Conservation (phyloP, 73 alveolate genomes). For the Paramecium sonneborni region DNA sequence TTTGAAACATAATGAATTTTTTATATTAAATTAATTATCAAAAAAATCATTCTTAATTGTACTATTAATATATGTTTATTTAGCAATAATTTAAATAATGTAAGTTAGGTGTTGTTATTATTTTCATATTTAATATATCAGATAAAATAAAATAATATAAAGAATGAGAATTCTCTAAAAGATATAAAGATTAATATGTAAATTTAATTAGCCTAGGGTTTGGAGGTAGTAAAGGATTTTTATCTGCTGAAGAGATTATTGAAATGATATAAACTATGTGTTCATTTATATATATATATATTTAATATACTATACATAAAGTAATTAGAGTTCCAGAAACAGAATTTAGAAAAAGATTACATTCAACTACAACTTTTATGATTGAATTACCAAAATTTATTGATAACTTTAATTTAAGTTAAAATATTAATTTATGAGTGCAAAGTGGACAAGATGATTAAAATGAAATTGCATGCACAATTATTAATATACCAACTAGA, state of each 20-base stretch:
- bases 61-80: too few relatives aligned
- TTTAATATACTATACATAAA: constrained; percentile 86
- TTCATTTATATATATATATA: constrained; percentile 66
- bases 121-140: too few relatives aligned
- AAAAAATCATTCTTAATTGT: not conserved
- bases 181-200: too few relatives aligned
- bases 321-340: constrained; percentile 90
- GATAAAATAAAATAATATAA: too few relatives aligned
- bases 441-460: constrained; percentile 91
- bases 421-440: constrained; percentile 77
- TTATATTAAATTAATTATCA: too few relatives aligned
- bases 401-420: constrained; percentile 70
- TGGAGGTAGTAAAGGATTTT: constrained; percentile 84
- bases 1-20: not conserved
- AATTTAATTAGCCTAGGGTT: constrained; percentile 82
- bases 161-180: too few relatives aligned
- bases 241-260: constrained; percentile 82
- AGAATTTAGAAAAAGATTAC: constrained; percentile 82
- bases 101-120: too few relatives aligned
- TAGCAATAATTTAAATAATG: not conserved
- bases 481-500: constrained; percentile 88
- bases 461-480: constrained; percentile 86
- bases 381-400: constrained; percentile 80
- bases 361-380: constrained; percentile 78
- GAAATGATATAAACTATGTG: constrained; percentile 73